phyloP scores from a whole-genome alignment of 2,329 filamentous ascomycete genomes.

The Phialemoniopsis sp. region DNA sequence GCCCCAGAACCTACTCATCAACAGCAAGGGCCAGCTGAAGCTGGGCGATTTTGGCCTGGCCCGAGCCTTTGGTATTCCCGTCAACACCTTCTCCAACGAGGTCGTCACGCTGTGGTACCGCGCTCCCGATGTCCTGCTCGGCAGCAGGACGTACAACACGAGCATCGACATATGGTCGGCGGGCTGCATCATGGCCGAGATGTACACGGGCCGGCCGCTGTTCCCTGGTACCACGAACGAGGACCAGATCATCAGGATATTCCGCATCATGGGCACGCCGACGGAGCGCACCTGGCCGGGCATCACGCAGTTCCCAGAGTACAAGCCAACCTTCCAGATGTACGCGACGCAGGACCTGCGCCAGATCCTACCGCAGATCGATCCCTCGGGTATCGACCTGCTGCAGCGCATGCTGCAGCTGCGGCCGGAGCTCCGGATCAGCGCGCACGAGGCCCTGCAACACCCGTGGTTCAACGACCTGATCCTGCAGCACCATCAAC shows the following conservation, averaged over 20 bases:
- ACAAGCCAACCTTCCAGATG: constrained; percentile 91
- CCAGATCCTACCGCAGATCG: constrained; percentile 84
- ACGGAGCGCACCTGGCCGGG: constrained; percentile 95
- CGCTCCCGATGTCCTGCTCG: constrained; percentile 90
- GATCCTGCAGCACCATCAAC: constrained; percentile 50
- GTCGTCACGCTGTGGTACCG: constrained; percentile 98
- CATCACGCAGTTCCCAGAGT: constrained; percentile 93
- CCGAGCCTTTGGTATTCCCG: constrained; percentile 91
- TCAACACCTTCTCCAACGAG: constrained; percentile 98
- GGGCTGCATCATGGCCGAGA: constrained; percentile 99
- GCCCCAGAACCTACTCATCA: constrained; percentile 94
- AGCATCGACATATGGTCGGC: constrained; percentile 99
- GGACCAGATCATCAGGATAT: constrained; percentile 95
- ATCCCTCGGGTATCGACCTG: constrained; percentile 80
- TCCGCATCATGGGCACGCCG: constrained; percentile 96
- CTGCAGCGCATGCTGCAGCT: constrained; percentile 89
- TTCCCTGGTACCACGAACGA: constrained; percentile 98
- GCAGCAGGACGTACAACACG: constrained; percentile 96
- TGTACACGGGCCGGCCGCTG: constrained; percentile 93
- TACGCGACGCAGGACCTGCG: constrained; percentile 90
- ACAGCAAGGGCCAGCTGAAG: constrained; percentile 84
- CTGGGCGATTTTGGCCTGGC: constrained; percentile 93
- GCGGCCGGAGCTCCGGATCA: constrained; percentile 85
- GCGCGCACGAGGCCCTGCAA: constrained; percentile 77
- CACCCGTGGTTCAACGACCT: constrained; percentile 91